Percentiles rank a stretch among this genome's conserved stretches.
phyloP scores from a whole-genome alignment of 1,284 basidiomycete species.

The Irpex sp. region DNA sequence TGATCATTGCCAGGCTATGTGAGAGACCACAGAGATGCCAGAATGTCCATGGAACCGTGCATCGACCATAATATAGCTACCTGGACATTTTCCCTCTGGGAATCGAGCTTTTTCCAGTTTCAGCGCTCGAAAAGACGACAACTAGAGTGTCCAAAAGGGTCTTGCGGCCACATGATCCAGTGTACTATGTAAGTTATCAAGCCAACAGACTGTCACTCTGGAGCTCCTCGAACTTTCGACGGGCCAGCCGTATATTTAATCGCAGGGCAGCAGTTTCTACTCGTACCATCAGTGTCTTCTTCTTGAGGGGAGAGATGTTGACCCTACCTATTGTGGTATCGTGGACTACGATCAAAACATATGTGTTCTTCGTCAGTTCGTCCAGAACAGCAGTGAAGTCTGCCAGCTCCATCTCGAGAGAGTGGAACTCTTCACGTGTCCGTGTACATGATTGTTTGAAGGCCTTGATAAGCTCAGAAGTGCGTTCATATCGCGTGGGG shows the following conservation, averaged over 20 bases:
- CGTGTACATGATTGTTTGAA: slow-evolving; percentile 91
- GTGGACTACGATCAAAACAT: slow-evolving; percentile 86
- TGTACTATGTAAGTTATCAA: neutral
- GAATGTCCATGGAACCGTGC: too few species aligned
- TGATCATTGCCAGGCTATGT: too few species aligned
- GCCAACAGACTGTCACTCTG: slow-evolving; percentile 59
- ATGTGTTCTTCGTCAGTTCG: slow-evolving; percentile 92
- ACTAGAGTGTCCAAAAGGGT: too few species aligned
- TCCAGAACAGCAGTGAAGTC: slow-evolving; percentile 93
- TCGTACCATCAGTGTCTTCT: too few species aligned
- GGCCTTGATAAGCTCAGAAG: slow-evolving; percentile 92
- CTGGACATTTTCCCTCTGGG: too few species aligned
- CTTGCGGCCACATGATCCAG: too few species aligned
- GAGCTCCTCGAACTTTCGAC: slow-evolving; percentile 80
- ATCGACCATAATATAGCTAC: too few species aligned
- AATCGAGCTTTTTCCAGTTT: too few species aligned
- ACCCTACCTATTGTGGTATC: slow-evolving; percentile 80
- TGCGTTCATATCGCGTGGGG: slow-evolving; percentile 89
- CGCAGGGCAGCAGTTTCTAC: slow-evolving; percentile 81
- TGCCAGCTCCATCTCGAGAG: slow-evolving; percentile 77
- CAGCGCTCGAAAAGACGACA: too few species aligned
- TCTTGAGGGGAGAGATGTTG: too few species aligned
- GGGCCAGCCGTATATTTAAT: slow-evolving; percentile 79
- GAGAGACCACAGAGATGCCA: too few species aligned
- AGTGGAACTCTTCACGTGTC: slow-evolving; percentile 77